A percentile compares a stretch with the other conserved stretches of the same genome.
These are phyloP conservation scores for Aspergillus viridinutans DNA, from an alignment of 2,329 filamentous ascomycete genomes.

Conservation along the genomic window DNA sequence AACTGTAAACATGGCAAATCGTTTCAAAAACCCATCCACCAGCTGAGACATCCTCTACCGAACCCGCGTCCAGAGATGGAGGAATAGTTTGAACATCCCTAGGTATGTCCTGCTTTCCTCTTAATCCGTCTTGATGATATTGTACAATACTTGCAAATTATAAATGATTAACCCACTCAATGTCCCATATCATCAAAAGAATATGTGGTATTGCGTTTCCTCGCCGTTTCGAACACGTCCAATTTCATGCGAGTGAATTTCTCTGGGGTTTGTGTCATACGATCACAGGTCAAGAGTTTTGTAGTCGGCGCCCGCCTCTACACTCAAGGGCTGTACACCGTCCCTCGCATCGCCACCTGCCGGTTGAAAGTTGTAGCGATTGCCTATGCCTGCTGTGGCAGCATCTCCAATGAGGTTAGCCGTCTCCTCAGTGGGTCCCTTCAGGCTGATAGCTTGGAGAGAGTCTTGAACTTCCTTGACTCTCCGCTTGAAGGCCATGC, in stretches of 20 bases:
- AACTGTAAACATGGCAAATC: conserved; percentile 17
- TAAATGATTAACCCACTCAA: conserved; percentile 5
- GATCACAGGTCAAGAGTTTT: conserved; percentile 41
- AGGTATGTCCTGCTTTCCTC: neutral
- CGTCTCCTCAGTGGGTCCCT: conserved; percentile 40
- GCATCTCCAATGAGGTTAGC: conserved; percentile 33
- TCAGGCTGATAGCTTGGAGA: conserved; percentile 47
- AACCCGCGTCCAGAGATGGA: neutral
- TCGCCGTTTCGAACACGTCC: neutral
- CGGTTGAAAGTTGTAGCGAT: conserved; percentile 40
- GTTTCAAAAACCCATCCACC: conserved; percentile 16
- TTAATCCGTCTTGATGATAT: conserved; percentile 11
- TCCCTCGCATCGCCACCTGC: conserved; percentile 26
- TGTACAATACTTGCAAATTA: conserved; percentile 22
- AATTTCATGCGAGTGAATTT: neutral
- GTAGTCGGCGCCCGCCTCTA: conserved; percentile 37
- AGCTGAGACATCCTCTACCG: conserved; percentile 3
- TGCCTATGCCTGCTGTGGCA: conserved; percentile 32
- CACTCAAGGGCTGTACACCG: conserved; percentile 38
- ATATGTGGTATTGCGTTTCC: neutral
- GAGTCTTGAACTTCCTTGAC: conserved; percentile 77
- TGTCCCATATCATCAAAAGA: neutral
- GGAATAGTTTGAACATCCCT: neutral
- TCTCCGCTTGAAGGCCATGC: conserved; percentile 82
- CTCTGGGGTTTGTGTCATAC: conserved; percentile 4